Conservation (phyloP, 192 early-diverging fungal genomes). For the Linnemannia schmuckeri region DNA sequence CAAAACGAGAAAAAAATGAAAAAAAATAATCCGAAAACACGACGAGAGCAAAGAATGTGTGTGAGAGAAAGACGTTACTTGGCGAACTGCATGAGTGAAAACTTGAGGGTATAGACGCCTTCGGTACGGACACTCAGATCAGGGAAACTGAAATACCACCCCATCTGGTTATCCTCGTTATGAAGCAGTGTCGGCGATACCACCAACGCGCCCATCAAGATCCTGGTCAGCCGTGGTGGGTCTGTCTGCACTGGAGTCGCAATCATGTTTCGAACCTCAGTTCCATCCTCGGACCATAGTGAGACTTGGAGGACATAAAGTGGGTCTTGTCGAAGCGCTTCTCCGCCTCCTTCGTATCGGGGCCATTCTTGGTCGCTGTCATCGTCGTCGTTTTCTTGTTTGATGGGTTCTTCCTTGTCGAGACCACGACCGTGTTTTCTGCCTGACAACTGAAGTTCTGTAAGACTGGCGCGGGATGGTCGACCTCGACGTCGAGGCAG, state of each 20-base stretch:
- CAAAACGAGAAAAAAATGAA: background rate
- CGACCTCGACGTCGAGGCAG: background rate
- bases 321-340: conserved; percentile 58
- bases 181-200: conserved; percentile 69
- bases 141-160: conserved; percentile 85
- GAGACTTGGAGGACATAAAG: conserved; percentile 74
- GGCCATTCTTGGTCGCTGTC: conserved; percentile 14
- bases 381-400: conserved; percentile 19
- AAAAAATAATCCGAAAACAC: background rate
- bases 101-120: conserved; percentile 77
- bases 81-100: conserved; percentile 77
- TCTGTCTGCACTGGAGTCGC: conserved; percentile 53
- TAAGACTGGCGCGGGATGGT: background rate
- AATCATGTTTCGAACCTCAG: conserved; percentile 71
- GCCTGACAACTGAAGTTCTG: conserved; percentile 55
- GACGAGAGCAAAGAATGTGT: background rate
- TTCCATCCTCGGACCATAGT: conserved; percentile 70
- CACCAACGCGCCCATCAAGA: conserved; percentile 74
- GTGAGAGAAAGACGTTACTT: conserved; percentile 52
- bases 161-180: conserved; percentile 68
- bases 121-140: conserved; percentile 82
- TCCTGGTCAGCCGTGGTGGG: conserved; percentile 70
- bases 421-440: conserved; percentile 33
- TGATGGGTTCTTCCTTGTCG: background rate
- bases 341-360: background rate